Base-by-base conservation (phyloP, 371 early-diverging fungal genomes). In the Rhizopus arrhizus region DNA sequence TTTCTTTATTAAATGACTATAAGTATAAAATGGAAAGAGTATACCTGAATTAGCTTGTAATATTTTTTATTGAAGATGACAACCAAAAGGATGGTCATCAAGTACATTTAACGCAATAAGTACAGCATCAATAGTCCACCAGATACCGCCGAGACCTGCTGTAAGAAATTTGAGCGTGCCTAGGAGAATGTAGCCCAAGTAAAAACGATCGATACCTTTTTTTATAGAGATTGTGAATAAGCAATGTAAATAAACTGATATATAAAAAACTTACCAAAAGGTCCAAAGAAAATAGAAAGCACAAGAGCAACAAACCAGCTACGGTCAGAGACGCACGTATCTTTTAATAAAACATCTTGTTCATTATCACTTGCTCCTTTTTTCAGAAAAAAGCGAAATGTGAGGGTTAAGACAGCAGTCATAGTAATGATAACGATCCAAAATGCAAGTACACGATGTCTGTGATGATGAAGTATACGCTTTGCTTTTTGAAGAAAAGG, bases 201-300 rank as follows among this genome's bases (percentile, higher is more conserved):
- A 85, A 78, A 85, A 85, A 56, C 86, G 84, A 70, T 85, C 86
- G 35, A 85, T 62, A 62, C 83, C 80, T 69, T 22, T 22, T 22
- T 22, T 22, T 22, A 22, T 53, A 52, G 40, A 33, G 29, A 32
- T 9, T 29, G 29, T 32, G 32, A 50, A 28, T 46, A 22, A 22
- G 3, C 10, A 5, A 8, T 11, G 8, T 38, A 8, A 38, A 38
- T 38, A 38, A 38, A 38, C 10, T 22, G 22, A 22, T 13, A 7
- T 8, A 15, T 45, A 22, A 22, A 36, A 33, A 4, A 53, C 71
- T 69, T 72, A 78, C 80, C 80, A 43, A 80, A 74, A 3, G 77
- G 75, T 48, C 80, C 80, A 33, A 80, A 60, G 59, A 80, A 80
- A 56, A 80, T 69, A 36, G 80, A 80, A 2, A 80, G 67, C 47